phyloP scores from a whole-genome alignment of 2,329 filamentous ascomycete species.

The Penicillium rolfsii region DNA sequence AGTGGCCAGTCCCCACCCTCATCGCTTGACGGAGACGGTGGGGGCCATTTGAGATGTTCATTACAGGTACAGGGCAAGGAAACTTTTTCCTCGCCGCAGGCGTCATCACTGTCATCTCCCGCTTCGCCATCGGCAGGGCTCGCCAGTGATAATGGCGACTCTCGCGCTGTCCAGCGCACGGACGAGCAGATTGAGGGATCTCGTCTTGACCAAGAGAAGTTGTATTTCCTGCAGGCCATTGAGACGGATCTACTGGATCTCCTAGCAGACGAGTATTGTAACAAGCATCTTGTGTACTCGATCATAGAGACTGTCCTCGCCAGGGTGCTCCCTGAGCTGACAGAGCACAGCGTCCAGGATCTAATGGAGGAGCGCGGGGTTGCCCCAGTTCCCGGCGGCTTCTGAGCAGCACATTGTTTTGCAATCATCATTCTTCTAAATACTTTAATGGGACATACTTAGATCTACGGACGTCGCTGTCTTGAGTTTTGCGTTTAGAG shows the following conservation, averaged over 20 bases:
- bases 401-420: slow-evolving; percentile 8
- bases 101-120: slow-evolving; percentile 11
- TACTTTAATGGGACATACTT: slow-evolving; percentile 18
- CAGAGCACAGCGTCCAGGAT: slow-evolving; percentile 70
- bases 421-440: not conserved
- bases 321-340: slow-evolving; percentile 80
- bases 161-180: slow-evolving; percentile 15
- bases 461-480: slow-evolving; percentile 10
- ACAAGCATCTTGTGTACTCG: slow-evolving; percentile 86
- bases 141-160: slow-evolving; percentile 4
- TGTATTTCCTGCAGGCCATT: slow-evolving; percentile 60
- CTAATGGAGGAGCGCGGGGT: slow-evolving; percentile 72
- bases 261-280: slow-evolving; percentile 82
- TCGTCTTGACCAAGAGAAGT: slow-evolving; percentile 48
- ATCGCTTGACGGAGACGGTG: slow-evolving; percentile 11
- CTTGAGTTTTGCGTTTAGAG: not conserved
- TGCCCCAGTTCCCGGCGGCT: slow-evolving; percentile 22
- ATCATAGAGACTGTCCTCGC: slow-evolving; percentile 81
- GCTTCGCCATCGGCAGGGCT: not conserved
- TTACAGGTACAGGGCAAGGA: slow-evolving; percentile 8
- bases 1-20: slow-evolving; percentile 22
- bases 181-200: slow-evolving; percentile 23
- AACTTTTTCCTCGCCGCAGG: not conserved
- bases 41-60: slow-evolving; percentile 11
- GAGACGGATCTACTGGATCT: slow-evolving; percentile 69